These are phyloP conservation scores for Lumnitzera racemosa DNA, from an alignment of 345 rosid genomes.

Conservation along the genomic window DNA sequence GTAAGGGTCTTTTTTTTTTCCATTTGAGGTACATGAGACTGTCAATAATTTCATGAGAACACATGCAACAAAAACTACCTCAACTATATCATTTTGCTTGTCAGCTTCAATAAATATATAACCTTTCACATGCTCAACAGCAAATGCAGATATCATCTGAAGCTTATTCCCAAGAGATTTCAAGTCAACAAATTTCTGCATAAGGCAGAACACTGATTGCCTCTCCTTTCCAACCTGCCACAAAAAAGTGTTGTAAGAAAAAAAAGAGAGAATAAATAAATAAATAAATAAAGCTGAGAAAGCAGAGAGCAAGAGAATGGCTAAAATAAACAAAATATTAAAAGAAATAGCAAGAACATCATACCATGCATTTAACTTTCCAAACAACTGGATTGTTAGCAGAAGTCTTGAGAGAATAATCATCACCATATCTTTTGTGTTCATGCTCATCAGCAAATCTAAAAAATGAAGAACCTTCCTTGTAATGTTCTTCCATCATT, in stretches of 20 bases:
- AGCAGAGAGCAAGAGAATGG: background rate
- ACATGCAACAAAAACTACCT: constrained; percentile 34
- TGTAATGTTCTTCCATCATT: constrained; percentile 81
- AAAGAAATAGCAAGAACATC: constrained; percentile 1
- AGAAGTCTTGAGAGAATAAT: constrained; percentile 39
- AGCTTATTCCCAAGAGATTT: constrained; percentile 49
- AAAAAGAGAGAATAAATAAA: background rate
- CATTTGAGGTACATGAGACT: too few species aligned
- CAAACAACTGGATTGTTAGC: constrained; percentile 61
- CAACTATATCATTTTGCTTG: constrained; percentile 52
- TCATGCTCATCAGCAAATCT: constrained; percentile 51
- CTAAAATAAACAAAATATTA: background rate
- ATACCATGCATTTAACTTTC: constrained; percentile 93
- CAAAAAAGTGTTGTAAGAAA: constrained; percentile 13
- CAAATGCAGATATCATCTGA: constrained; percentile 63
- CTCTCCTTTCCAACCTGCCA: constrained; percentile 76
- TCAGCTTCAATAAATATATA: constrained; percentile 75
- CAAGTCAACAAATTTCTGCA: constrained; percentile 90
- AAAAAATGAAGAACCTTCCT: constrained; percentile 37
- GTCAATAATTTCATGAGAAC: too few species aligned
- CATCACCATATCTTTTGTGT: constrained; percentile 43
- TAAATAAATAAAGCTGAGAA: background rate
- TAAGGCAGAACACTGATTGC: constrained; percentile 75
- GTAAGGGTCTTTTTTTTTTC: too few species aligned
- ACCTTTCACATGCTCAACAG: constrained; percentile 74